Evolutionary conservation across 148 eudicot genomes (phyloP), one percentile per base, ranked within the genome.

Genomic region (Nepenthes gracilis): DNA sequence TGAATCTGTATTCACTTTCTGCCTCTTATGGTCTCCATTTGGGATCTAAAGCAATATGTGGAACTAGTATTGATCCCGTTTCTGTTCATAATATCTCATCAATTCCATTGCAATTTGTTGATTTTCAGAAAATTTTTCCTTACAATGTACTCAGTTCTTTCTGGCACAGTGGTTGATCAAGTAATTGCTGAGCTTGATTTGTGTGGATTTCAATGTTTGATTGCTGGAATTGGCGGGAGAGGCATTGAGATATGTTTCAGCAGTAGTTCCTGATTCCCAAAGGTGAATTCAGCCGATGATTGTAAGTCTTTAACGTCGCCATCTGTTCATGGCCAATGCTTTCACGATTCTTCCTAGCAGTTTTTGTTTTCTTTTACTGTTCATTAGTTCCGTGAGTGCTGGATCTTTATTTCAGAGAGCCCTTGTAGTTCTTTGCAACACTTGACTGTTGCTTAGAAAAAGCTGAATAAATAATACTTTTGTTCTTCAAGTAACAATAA

Each of bases 141-240:
- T 55, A 84, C 45, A 8, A 33, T 51, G 51, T 53, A 43, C 60
- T 58, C 82, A 88, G 96, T 86, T 51, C 60, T 93, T 43, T 84
- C 89, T 5, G 81, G 67, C 15, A 64, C 78, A 37, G 77, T 84
- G 47, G 78, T 84, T 10, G 86, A 93, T 40, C 84, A 93, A 78
- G 91, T 84, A 36, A 77, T 70, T 54, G 82, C 81, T 15, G 99
- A 93, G 74, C 60, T 93, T 8, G 91, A 88, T 64, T 69, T 81
- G 5, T 79, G 81, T 36, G 99, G 99, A 34, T 93, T 88, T 70
- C 71, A 93, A 57, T 93, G 95, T 75, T 70, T 88, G 65, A 76
- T 71, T 38, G 96, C 95, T 10, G 85, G 75, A 58, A 84, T 86
- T 55, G 99, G 99, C 14, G 95, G 95, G 45, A 79, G 67, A 38